Conservation (phyloP, 345 rosid species). For the Eucalyptus regnans region DNA sequence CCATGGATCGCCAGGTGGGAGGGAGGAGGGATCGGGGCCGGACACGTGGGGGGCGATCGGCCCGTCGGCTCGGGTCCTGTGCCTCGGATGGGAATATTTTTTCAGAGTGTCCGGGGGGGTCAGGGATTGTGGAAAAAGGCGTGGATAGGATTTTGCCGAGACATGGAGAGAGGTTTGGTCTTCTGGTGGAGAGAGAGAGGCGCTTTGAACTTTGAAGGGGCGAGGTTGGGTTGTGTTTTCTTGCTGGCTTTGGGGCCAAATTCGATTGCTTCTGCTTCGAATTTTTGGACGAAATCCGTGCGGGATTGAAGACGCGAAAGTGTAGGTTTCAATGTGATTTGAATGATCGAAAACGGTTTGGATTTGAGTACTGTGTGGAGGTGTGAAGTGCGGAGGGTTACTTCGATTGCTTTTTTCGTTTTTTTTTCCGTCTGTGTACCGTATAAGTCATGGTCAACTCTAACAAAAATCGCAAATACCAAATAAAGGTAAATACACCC, state of each 20-base stretch:
- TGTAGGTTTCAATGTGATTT: conserved; percentile 3
- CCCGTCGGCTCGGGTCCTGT: neutral
- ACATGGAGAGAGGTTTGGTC: neutral
- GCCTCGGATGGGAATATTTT: neutral
- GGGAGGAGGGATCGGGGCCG: conserved; percentile 4
- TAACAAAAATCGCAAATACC: neutral
- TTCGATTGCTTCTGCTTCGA: neutral
- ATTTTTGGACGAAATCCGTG: neutral
- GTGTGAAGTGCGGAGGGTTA: neutral
- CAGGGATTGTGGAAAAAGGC: neutral
- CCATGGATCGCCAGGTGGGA: conserved; percentile 29
- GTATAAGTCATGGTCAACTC: neutral
- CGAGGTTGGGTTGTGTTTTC: conserved; percentile 27
- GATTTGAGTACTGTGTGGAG: neutral
- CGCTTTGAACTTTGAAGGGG: too few species aligned
- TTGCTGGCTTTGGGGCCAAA: neutral
- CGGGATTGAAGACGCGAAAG: neutral
- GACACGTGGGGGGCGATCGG: conserved; percentile 35
- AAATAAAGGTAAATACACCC: neutral
- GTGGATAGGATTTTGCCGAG: neutral
- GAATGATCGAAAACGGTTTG: neutral
- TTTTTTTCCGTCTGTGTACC: accelerated
- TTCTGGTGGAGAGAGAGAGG: neutral
- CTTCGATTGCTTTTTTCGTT: neutral
- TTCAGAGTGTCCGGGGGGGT: neutral